Evolutionary conservation across 805 yeast genomes (phyloP), one percentile per base, ranked within the genome.

Genomic region (Starmerella stigmatis): DNA sequence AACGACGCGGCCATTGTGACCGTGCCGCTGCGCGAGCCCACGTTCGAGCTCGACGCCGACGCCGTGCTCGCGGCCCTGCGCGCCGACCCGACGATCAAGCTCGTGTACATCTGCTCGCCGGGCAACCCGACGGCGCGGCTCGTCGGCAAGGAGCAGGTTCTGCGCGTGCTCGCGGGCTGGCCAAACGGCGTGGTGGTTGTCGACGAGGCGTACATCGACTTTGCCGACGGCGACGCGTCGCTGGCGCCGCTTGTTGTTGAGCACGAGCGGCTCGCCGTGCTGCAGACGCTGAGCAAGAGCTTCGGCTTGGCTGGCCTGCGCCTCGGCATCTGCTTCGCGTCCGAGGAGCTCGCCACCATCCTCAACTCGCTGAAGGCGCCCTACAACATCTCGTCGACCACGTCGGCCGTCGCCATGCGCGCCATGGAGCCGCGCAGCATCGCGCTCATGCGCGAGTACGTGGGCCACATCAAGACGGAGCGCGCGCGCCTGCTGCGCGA

Each of bases 251-350:
- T 82, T 50, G 97, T 86, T 2, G 85, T 78, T 61, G 72, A 79
- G 57, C 77, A 79, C 63, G 88, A 88, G 22, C 84, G 86, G 58
- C 66, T 92, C 43, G 86, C 83, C 15, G 95, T 85, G 11, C 67
- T 88, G 62, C 98, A 92, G 64, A 92, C 98, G 0, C 64, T 92
- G 31, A 86, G 96, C 16, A 92, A 92, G 60, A 81, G 97, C 0
- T 92, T 92, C 65, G 98, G 98, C 16, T 73, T 92, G 44, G 98
- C 98, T 3, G 97, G 96, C 36, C 81, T 88, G 41, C 74, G 98
- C 56, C 64, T 89, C 34, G 98, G 98, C 21, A 68, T 86, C 49
- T 79, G 95, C 1, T 89, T 62, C 58, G 72, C 88, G 3, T 67
- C 73, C 15, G 65, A 69, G 12, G 74, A 73, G 49, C 66, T 92